A percentile compares a stretch with the other conserved stretches of the same genome.
These are phyloP conservation scores for Claviceps sorghi DNA, from an alignment of 2,329 filamentous ascomycete genomes.

Conservation along the genomic window DNA sequence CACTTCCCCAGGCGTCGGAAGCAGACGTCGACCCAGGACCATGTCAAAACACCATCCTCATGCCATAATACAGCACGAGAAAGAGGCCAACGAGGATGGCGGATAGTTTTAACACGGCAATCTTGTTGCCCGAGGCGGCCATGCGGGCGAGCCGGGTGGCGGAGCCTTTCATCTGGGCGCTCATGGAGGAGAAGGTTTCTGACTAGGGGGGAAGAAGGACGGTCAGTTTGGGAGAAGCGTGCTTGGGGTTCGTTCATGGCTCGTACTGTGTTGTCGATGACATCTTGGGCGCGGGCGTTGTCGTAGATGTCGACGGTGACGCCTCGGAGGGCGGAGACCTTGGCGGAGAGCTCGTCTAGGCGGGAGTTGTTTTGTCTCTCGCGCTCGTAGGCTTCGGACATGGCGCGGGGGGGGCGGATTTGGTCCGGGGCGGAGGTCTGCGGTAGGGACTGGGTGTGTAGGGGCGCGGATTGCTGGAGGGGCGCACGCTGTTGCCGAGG, in stretches of 20 bases:
- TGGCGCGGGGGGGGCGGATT: slow-evolving; percentile 16
- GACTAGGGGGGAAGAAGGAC: slow-evolving; percentile 31
- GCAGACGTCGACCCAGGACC: not conserved
- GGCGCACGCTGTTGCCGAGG: not conserved
- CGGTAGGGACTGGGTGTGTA: not conserved
- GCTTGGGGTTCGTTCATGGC: slow-evolving; percentile 16
- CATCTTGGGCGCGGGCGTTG: slow-evolving; percentile 73
- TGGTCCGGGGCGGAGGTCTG: not conserved
- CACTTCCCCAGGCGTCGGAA: no score
- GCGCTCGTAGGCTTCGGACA: slow-evolving; percentile 67
- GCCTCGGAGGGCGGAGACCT: slow-evolving; percentile 81
- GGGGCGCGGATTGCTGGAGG: no score
- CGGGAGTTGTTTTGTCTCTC: slow-evolving; percentile 89
- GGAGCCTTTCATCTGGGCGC: slow-evolving; percentile 67
- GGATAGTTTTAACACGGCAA: slow-evolving; percentile 79
- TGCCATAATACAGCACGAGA: slow-evolving; percentile 60
- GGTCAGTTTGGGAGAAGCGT: not conserved
- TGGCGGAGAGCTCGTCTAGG: slow-evolving; percentile 76
- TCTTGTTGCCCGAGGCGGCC: slow-evolving; percentile 79
- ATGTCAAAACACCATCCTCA: slow-evolving; percentile 44
- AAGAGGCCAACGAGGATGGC: slow-evolving; percentile 64
- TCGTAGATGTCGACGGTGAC: slow-evolving; percentile 98
- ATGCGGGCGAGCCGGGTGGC: slow-evolving; percentile 72
- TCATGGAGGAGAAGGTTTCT: slow-evolving; percentile 85
- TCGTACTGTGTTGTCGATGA: slow-evolving; percentile 74